A percentile compares a stretch with the other conserved stretches of the same genome.
Conservation (phyloP, 1,284 basidiomycete species). For the Malassezia furfur region DNA sequence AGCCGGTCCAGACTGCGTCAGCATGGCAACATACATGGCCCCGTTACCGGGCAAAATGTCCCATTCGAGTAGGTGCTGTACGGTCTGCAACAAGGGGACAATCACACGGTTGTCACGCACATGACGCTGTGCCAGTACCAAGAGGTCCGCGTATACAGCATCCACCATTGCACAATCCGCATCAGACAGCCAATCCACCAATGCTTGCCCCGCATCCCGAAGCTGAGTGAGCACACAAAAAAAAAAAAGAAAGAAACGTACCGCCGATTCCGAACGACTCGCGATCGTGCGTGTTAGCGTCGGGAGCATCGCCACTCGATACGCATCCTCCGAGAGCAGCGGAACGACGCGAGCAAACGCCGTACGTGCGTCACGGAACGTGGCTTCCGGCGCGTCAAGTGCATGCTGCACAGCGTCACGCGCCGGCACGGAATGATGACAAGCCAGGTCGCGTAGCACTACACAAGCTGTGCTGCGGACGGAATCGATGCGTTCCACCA, state of each 20-base stretch:
- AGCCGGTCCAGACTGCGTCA: neutral
- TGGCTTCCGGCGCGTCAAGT: neutral
- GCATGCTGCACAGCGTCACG: neutral
- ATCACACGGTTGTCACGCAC: constrained; percentile 29
- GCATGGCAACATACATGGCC: neutral
- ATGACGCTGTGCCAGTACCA: constrained; percentile 12
- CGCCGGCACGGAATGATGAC: constrained; percentile 12
- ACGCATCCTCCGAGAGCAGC: neutral
- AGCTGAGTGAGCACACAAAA: neutral
- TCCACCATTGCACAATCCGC: neutral
- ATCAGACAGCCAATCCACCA: constrained; percentile 1
- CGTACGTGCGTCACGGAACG: constrained; percentile 8
- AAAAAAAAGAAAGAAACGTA: neutral
- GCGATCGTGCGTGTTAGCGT: neutral
- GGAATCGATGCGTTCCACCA: constrained; percentile 79
- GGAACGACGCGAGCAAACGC: constrained; percentile 2
- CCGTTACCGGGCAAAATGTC: constrained; percentile 9
- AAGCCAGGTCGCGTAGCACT: constrained; percentile 24
- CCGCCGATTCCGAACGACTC: constrained; percentile 5
- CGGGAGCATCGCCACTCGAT: constrained; percentile 2
- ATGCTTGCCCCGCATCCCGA: constrained; percentile 6
- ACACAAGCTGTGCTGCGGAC: constrained; percentile 69
- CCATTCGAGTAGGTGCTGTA: constrained; percentile 27
- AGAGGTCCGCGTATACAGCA: constrained; percentile 17
- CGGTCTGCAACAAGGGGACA: constrained; percentile 22